Evolutionary conservation across 106 monocot genomes (phyloP), one percentile per base, ranked within the genome.

Genomic region (Acorus calamus): DNA sequence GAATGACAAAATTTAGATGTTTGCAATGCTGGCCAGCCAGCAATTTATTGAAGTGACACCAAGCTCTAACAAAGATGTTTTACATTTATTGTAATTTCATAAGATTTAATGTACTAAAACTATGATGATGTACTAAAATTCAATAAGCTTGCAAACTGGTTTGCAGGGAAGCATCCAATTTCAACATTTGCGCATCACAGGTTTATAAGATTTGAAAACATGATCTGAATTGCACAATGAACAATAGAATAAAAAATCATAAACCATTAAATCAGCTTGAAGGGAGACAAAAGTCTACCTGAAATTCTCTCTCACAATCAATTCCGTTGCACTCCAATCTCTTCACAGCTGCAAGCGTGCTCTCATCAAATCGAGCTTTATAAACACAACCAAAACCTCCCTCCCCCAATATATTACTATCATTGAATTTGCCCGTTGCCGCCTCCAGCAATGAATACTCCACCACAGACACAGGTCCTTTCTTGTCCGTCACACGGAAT

Each of bases 231-330:
- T 28, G 28, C 28, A 28, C 28, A 28, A 28, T 28, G 28, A 28
- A 28, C 28, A 28, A 28, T 28, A 28, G 28, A 28, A 28, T 28
- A 28, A 28, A 28, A 28, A 28, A 28, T 28, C 28, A 28, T 28
- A 28, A 28, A 0, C 28, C 28, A 28, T 28, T 28, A 28, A 28
- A 28, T 28, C 28, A 28, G 28, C 28, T 28, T 28, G 28, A 28
- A 28, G 1, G 28, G 28, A 28, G 28, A 28, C 28, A 28, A 28
- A 28, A 28, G 28, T 28, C 28, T 68, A 94, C 94, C 80, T 87
- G 82, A 58, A 89, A 89, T 74, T 84, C 89, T 74, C 79, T 84
- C 56, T 86, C 79, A 55, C 69, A 73, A 46, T 94, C 81, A n/a
- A 60, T 47, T 49, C 73, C 66, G 47, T 68, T 60, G 12, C 69